Conservation (phyloP, 306 rosid species). For the Carpinus viminea region DNA sequence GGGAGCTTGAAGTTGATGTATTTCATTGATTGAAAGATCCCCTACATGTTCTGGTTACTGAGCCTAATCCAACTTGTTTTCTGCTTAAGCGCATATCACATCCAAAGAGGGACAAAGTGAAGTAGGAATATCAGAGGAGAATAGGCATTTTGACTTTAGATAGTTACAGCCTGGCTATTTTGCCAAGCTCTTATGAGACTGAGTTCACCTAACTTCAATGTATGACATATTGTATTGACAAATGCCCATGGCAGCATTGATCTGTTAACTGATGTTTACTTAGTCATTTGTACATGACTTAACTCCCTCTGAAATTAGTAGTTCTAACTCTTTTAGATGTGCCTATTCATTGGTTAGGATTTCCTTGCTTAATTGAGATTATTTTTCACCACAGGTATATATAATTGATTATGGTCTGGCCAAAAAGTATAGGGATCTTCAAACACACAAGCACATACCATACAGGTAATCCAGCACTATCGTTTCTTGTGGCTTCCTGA, state of each 20-base stretch:
- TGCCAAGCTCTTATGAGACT: background rate
- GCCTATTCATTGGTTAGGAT: background rate
- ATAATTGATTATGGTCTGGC: slow-evolving; percentile 97
- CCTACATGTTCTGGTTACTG: background rate
- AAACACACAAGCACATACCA: slow-evolving; percentile 97
- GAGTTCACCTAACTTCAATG: background rate
- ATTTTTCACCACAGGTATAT: slow-evolving; percentile 64
- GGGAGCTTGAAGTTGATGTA: background rate
- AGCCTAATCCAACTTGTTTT: background rate
- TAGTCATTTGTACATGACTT: background rate
- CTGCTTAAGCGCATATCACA: background rate
- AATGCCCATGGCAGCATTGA: background rate
- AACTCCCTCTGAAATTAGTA: background rate
- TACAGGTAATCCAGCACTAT: slow-evolving; percentile 64
- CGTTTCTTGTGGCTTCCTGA: slow-evolving; percentile 19
- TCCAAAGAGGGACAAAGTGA: background rate
- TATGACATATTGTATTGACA: background rate
- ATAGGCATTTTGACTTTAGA: background rate
- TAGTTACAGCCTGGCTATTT: background rate
- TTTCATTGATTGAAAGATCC: background rate
- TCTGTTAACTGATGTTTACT: background rate
- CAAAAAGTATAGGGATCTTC: slow-evolving; percentile 93
- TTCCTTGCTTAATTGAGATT: slow-evolving; percentile 27
- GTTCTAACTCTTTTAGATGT: background rate
- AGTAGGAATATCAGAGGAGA: background rate